Conservation (phyloP, 2,329 filamentous ascomycete species). For the Aspergillus aculeatus region DNA sequence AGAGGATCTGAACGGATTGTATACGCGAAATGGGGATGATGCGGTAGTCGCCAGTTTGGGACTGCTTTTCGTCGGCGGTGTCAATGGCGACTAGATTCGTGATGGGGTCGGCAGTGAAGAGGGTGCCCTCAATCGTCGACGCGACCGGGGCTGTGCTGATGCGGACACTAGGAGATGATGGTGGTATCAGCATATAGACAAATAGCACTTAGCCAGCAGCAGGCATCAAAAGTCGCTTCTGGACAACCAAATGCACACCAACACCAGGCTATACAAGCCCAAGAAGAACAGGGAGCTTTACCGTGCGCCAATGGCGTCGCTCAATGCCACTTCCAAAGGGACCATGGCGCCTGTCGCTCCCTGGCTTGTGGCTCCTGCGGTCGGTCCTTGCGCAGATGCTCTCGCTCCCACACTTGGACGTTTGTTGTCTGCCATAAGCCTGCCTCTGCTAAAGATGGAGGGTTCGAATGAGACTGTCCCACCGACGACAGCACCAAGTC, state of each 20-base stretch:
- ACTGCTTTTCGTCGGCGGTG: slow-evolving; percentile 42
- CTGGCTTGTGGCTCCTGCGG: slow-evolving; percentile 38
- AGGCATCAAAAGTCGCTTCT: neutral
- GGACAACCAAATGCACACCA: neutral
- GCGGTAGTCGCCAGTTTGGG: slow-evolving; percentile 56
- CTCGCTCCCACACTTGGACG: slow-evolving; percentile 56
- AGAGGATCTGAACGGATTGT: slow-evolving; percentile 56
- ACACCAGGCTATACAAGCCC: neutral
- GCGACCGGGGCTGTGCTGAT: slow-evolving; percentile 55
- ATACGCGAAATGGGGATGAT: slow-evolving; percentile 62
- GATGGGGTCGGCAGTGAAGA: slow-evolving; percentile 62
- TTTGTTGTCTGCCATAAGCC: slow-evolving; percentile 58
- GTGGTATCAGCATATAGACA: slow-evolving; percentile 2
- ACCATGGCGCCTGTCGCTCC: slow-evolving; percentile 47
- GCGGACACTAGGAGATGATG: slow-evolving; percentile 49
- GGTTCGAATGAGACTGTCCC: neutral
- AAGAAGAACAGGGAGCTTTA: slow-evolving; percentile 37
- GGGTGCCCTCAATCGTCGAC: slow-evolving; percentile 58
- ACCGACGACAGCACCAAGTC: neutral
- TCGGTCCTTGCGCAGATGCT: slow-evolving; percentile 36
- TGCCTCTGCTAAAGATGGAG: neutral
- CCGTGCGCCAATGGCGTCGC: slow-evolving; percentile 62
- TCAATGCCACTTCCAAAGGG: slow-evolving; percentile 54
- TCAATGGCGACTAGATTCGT: slow-evolving; percentile 63
- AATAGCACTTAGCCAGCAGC: neutral